A percentile compares a stretch with the other conserved stretches of the same genome.
Conservation (phyloP, 2,329 filamentous ascomycete species). For the Ascochyta pisi region DNA sequence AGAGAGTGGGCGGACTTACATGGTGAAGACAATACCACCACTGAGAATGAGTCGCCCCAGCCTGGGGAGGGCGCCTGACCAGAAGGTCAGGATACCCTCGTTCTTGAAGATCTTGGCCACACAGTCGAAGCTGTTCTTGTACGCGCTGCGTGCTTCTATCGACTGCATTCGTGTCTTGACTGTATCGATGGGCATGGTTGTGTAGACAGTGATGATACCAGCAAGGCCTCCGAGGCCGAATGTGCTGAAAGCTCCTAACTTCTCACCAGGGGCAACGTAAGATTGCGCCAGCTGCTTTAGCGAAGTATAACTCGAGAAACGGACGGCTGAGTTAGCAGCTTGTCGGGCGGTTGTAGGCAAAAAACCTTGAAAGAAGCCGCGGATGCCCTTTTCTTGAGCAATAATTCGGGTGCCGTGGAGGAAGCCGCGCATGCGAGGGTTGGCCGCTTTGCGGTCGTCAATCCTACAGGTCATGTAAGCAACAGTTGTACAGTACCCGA, state of each 20-base stretch:
- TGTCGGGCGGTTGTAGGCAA: constrained; percentile 93
- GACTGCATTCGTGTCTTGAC: constrained; percentile 98
- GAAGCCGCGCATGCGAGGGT: constrained; percentile 89
- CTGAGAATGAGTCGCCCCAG: constrained; percentile 85
- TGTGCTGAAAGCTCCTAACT: constrained; percentile 84
- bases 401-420: constrained; percentile 89
- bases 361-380: constrained; percentile 97
- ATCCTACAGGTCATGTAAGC: constrained; percentile 63
- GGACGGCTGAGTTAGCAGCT: constrained; percentile 89
- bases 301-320: constrained; percentile 90
- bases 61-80: constrained; percentile 89
- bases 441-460: constrained; percentile 86
- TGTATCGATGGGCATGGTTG: constrained; percentile 79
- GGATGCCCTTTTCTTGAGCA: constrained; percentile 81
- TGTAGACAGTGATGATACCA: constrained; percentile 85
- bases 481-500: not conserved
- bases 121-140: constrained; percentile 88
- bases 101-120: constrained; percentile 83
- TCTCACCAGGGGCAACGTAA: constrained; percentile 93
- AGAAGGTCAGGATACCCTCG: constrained; percentile 88
- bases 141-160: constrained; percentile 78
- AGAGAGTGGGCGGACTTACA: constrained; percentile 59
- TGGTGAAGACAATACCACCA: constrained; percentile 96
- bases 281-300: constrained; percentile 90
- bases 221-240: constrained; percentile 91